phyloP scores from a whole-genome alignment of 202 grass and related monocot genomes.

The Setaria italica region DNA sequence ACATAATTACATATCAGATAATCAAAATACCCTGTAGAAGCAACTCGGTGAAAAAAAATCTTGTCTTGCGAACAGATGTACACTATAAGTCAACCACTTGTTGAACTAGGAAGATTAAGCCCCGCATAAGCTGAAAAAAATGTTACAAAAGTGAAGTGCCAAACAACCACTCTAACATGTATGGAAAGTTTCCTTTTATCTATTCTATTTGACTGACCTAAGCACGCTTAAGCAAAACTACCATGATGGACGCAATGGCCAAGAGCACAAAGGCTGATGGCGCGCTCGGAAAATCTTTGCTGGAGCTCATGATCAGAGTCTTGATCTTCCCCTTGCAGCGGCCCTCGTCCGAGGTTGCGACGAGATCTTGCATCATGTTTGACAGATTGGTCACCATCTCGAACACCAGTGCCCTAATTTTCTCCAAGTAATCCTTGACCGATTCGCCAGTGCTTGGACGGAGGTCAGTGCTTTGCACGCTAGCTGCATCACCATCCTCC shows the following conservation, averaged over 20 bases:
- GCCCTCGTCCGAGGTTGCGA: slow-evolving; percentile 47
- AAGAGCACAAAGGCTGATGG: slow-evolving; percentile 61
- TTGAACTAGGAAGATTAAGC: background rate
- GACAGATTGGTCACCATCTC: slow-evolving; percentile 72
- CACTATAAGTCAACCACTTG: background rate
- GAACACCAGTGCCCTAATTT: slow-evolving; percentile 60
- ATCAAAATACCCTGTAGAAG: background rate
- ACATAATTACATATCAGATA: background rate
- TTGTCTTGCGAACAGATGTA: background rate
- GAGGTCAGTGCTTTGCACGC: slow-evolving; percentile 5
- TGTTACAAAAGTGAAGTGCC: background rate
- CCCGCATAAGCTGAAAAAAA: background rate
- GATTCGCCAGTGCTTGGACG: slow-evolving; percentile 33
- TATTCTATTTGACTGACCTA: slow-evolving; percentile 19
- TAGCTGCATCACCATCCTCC: slow-evolving; percentile 16
- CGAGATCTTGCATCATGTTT: slow-evolving; percentile 69
- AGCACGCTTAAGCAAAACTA: slow-evolving; percentile 77
- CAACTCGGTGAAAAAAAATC: too few species aligned
- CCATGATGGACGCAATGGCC: slow-evolving; percentile 64
- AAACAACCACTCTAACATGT: background rate
- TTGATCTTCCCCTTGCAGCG: slow-evolving; percentile 53
- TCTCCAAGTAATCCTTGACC: slow-evolving; percentile 60
- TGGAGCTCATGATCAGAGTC: slow-evolving; percentile 41
- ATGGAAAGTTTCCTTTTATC: background rate
- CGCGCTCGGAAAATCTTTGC: slow-evolving; percentile 32